Conservation (phyloP, 306 rosid species). For the Prunus davidiana region DNA sequence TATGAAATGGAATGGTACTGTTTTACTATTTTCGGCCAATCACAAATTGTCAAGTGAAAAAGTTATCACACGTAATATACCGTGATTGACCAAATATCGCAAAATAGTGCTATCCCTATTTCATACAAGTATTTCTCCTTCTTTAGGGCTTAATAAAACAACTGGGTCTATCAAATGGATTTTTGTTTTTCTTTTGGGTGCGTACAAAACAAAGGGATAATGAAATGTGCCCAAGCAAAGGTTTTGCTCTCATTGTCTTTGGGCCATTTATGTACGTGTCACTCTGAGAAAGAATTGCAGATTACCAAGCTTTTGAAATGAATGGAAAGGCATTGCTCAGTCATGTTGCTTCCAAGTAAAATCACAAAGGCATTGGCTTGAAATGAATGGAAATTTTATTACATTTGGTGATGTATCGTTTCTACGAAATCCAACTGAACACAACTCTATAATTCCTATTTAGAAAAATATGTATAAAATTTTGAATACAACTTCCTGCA, state of each 20-base stretch:
- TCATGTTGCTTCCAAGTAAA: too few relatives aligned
- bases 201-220: too few relatives aligned
- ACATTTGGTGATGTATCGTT: conserved; percentile 13
- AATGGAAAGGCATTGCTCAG: background rate
- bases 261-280: background rate
- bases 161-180: too few relatives aligned
- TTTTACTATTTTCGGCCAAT: too few relatives aligned
- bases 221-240: background rate
- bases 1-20: accelerated
- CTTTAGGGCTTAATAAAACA: too few relatives aligned
- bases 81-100: accelerated
- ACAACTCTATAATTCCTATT: conserved; percentile 42
- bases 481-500: conserved; percentile 45
- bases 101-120: accelerated
- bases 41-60: accelerated
- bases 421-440: conserved; percentile 14
- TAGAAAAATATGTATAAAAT: conserved; percentile 48
- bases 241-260: background rate
- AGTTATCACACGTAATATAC: too few relatives aligned
- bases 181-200: too few relatives aligned
- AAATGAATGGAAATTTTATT: conserved; percentile 13
- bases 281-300: background rate
- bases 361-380: background rate
- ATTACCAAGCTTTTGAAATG: background rate
- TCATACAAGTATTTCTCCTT: too few relatives aligned